Evolutionary conservation across 2,329 filamentous ascomycete genomes (phyloP).

Genomic region (Rhynchosporium secalis): DNA sequence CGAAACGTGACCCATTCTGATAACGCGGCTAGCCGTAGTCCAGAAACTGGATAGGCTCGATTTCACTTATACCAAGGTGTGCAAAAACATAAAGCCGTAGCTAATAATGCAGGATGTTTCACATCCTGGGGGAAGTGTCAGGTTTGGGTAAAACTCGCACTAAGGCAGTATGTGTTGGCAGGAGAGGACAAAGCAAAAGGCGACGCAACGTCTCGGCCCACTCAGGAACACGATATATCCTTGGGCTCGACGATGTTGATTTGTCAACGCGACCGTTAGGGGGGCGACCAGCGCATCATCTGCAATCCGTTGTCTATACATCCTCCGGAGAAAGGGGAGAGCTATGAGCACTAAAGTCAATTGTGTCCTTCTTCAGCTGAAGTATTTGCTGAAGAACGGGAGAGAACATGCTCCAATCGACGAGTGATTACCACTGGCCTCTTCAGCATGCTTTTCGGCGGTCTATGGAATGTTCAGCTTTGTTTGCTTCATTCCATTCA

Average conservation of each 20-base stretch:
- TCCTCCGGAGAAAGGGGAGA: constrained; percentile 3
- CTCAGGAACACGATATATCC: constrained; percentile 6
- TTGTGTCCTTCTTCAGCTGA: constrained; percentile 1
- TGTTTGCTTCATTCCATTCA: neutral
- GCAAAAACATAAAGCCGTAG: neutral
- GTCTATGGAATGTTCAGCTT: constrained; percentile 11
- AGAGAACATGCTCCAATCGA: constrained; percentile 5
- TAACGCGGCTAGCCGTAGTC: too few relatives aligned
- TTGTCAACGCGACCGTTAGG: constrained; percentile 13
- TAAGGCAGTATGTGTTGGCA: constrained; percentile 13
- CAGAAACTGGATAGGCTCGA: too few relatives aligned
- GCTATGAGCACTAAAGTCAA: neutral
- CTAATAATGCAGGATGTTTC: constrained; percentile 5
- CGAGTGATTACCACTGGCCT: constrained; percentile 4
- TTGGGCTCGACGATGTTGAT: constrained; percentile 8
- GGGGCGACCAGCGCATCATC: constrained; percentile 22
- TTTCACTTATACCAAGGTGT: too few relatives aligned
- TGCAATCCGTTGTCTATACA: constrained; percentile 8
- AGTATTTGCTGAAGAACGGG: neutral
- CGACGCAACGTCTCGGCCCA: constrained; percentile 1
- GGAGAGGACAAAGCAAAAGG: neutral
- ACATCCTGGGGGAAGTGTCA: neutral
- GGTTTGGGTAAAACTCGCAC: neutral
- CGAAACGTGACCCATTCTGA: neutral
- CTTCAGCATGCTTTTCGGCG: neutral